Conservation (phyloP, 2,329 filamentous ascomycete genomes). For the Pseudocercospora fuligena region DNA sequence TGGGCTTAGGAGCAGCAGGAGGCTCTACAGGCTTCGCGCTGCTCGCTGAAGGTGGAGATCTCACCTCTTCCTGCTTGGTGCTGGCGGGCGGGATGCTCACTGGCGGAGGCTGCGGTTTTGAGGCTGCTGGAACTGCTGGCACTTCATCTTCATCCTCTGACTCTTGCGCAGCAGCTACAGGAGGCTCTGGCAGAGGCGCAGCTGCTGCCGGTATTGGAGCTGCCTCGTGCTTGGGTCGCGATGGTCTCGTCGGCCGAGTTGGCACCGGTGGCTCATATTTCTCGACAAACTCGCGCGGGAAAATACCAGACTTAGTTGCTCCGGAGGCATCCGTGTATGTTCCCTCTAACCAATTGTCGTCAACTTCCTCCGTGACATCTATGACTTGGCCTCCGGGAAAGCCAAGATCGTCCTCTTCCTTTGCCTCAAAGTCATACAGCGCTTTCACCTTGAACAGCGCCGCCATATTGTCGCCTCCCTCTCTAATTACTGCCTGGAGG, state of each 20-base stretch:
- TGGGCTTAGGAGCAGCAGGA: slow-evolving; percentile 42
- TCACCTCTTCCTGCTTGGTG: slow-evolving; percentile 30
- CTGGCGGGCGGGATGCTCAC: slow-evolving; percentile 37
- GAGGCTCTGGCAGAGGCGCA: slow-evolving; percentile 31
- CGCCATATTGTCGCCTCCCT: slow-evolving; percentile 35
- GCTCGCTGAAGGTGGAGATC: slow-evolving; percentile 34
- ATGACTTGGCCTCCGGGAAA: slow-evolving; percentile 88
- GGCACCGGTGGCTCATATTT: slow-evolving; percentile 91
- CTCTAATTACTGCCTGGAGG: slow-evolving; percentile 10
- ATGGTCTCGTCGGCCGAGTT: slow-evolving; percentile 76
- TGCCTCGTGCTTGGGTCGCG: slow-evolving; percentile 68
- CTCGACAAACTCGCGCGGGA: slow-evolving; percentile 96
- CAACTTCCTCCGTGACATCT: slow-evolving; percentile 89
- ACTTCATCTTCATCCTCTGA: slow-evolving; percentile 34
- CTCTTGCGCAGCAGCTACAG: slow-evolving; percentile 37
- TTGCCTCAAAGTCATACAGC: slow-evolving; percentile 89
- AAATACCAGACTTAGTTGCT: slow-evolving; percentile 79
- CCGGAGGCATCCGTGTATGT: slow-evolving; percentile 82
- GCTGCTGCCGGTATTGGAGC: slow-evolving; percentile 32
- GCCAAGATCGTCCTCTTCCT: slow-evolving; percentile 91
- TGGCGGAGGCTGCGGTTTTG: slow-evolving; percentile 46
- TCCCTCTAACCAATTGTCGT: slow-evolving; percentile 90
- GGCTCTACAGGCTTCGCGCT: slow-evolving; percentile 29
- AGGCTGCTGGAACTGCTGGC: slow-evolving; percentile 37
- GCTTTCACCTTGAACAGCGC: slow-evolving; percentile 88